Evolutionary conservation across 192 early-diverging fungal genomes (phyloP).

Genomic region (Backusella macrospora): DNA sequence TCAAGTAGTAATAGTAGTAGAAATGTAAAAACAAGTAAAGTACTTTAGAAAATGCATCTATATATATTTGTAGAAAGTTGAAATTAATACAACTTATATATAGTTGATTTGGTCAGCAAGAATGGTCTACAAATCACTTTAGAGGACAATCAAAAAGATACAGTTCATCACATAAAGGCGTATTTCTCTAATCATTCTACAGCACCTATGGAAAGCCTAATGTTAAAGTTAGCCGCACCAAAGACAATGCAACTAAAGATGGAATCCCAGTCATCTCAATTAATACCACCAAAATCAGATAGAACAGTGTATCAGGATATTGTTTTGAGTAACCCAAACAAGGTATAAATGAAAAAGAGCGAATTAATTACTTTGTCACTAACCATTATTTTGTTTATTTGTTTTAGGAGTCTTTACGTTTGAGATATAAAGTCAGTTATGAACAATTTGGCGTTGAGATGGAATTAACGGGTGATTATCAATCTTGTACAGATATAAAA

Average conservation of each 20-base stretch:
- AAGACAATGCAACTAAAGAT: slow-evolving; percentile 52
- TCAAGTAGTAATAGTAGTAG: slow-evolving; percentile 4
- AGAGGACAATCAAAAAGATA: slow-evolving; percentile 30
- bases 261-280: slow-evolving; percentile 48
- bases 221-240: slow-evolving; percentile 49
- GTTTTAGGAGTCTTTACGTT: slow-evolving; percentile 28
- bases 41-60: background rate
- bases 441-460: slow-evolving; percentile 44
- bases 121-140: slow-evolving; percentile 52
- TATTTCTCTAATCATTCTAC: slow-evolving; percentile 51
- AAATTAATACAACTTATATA: background rate
- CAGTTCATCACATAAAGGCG: slow-evolving; percentile 39
- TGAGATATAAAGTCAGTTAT: slow-evolving; percentile 55
- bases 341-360: slow-evolving; percentile 8
- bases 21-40: background rate
- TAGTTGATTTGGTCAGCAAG: slow-evolving; percentile 46
- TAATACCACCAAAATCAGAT: slow-evolving; percentile 41
- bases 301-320: slow-evolving; percentile 44
- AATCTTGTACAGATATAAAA: slow-evolving; percentile 4
- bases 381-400: background rate
- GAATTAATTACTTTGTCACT: background rate
- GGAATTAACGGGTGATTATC: slow-evolving; percentile 51
- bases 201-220: slow-evolving; percentile 44
- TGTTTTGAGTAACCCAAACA: slow-evolving; percentile 38
- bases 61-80: background rate